Evolutionary conservation across 108 stramenopile genomes (phyloP).

Genomic region (Asterionellopsis glacialis): DNA sequence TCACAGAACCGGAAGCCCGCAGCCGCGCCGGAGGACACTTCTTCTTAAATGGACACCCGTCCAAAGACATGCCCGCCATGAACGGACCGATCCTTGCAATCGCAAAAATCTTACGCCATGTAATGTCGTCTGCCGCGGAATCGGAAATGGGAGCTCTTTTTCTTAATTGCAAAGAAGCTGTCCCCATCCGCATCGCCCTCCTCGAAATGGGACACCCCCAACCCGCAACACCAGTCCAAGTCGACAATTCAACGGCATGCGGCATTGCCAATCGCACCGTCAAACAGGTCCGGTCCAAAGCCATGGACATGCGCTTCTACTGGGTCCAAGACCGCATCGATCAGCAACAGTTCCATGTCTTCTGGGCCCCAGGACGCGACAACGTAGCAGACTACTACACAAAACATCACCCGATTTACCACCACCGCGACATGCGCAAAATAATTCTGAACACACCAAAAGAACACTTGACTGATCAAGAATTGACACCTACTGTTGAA

Average conservation of each 20-base stretch:
- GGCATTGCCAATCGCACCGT: slow-evolving; percentile 34
- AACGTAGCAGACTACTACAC: slow-evolving; percentile 17
- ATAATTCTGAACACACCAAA: too few relatives aligned
- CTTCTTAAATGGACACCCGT: slow-evolving; percentile 18
- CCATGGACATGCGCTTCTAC: too few relatives aligned
- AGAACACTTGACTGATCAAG: too few relatives aligned
- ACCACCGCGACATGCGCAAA: slow-evolving; percentile 6
- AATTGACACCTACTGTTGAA: too few relatives aligned
- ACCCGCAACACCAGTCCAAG: too few relatives aligned
- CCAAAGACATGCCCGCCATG: slow-evolving; percentile 5
- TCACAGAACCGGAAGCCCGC: slow-evolving; percentile 25
- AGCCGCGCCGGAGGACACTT: slow-evolving; percentile 27
- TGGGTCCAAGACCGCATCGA: slow-evolving; percentile 28
- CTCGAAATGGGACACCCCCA: too few relatives aligned
- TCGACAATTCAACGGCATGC: too few relatives aligned
- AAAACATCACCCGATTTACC: slow-evolving; percentile 11
- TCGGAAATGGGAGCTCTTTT: slow-evolving; percentile 35
- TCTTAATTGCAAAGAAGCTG: slow-evolving; percentile 29
- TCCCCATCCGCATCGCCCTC: slow-evolving; percentile 13
- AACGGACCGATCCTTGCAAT: too few relatives aligned
- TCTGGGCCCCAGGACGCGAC: slow-evolving; percentile 4
- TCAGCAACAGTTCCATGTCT: slow-evolving; percentile 17
- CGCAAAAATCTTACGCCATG: slow-evolving; percentile 22
- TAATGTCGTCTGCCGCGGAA: slow-evolving; percentile 35
- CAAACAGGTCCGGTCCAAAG: slow-evolving; percentile 40